Evolutionary conservation across 768 basidiomycete genomes (phyloP), one percentile per base, ranked within the genome.

Genomic region (Mycena indigotica): DNA sequence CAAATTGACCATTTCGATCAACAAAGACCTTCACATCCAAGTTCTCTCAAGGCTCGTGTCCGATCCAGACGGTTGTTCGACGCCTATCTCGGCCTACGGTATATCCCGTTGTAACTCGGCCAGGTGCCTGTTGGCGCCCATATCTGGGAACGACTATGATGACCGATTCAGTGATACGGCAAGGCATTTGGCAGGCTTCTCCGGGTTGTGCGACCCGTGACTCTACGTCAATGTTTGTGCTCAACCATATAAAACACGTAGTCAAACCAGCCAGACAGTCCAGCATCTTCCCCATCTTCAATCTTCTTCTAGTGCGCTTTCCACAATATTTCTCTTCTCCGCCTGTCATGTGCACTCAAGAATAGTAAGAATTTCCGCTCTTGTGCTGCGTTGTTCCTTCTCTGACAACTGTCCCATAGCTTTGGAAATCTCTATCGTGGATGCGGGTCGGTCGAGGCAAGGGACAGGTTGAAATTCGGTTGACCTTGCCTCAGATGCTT

Each of bases 331-430:
- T 21, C 8, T 15, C 41, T 13, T 44, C 41, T 6, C 8, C 8
- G 15, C 41, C 25, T 23, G 56, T 58, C 28, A 86, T 86, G 85
- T 86, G 85, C 59, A 74, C 72, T 67, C 78, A 80, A 65, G 85
- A 86, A 79, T 80, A 82, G 84, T 85, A 63, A n/a, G n/a, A n/a
- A 64, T 66, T 65, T 6, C 49, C 62, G 64, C 65, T 56, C 52
- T 51, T 28, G 53, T 45, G 55, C 52, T 26, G 19, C 63, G 49
- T 3, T 54, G 61, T 19, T 50, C 50, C 17, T 35, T 32, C 32
- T 49, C 62, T 63, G 54, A 50, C 64, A 49, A 35, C 63, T 30
- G 46, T 41, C 30, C 17, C 25, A 48, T 56, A 77, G 76, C 60
- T 49, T 70, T 56, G 77, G 77, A 51, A 77, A 78, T 62, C 73